A percentile compares a stretch with the other conserved stretches of the same genome.
Conservation (phyloP, 108 stramenopile species). For the Fragilaria crotonensis region DNA sequence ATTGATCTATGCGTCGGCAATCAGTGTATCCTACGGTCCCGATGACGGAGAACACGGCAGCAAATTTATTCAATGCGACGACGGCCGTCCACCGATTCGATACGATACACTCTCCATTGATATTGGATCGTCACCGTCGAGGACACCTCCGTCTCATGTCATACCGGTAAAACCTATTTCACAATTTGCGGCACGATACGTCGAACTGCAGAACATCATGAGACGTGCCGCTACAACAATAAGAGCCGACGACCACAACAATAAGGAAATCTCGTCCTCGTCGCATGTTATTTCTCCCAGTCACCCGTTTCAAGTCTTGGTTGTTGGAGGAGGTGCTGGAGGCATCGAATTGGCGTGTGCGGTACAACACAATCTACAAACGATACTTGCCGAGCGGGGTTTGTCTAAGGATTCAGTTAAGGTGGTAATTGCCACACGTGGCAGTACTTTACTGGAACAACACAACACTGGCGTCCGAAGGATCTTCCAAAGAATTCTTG, state of each 20-base stretch:
- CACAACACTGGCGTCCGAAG: slow-evolving; percentile 38
- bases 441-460: slow-evolving; percentile 20
- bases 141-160: slow-evolving; percentile 17
- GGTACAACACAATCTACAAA: slow-evolving; percentile 32
- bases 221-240: too few relatives aligned
- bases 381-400: neutral
- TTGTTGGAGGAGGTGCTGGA: slow-evolving; percentile 69
- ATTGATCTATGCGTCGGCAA: slow-evolving; percentile 49
- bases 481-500: slow-evolving; percentile 38
- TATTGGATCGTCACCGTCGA: slow-evolving; percentile 49
- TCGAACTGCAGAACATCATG: neutral
- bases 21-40: slow-evolving; percentile 18
- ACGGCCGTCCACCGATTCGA: slow-evolving; percentile 39
- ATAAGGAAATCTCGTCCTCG: neutral
- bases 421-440: slow-evolving; percentile 32
- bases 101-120: slow-evolving; percentile 66
- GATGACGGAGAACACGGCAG: neutral
- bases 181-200: slow-evolving; percentile 30
- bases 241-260: too few relatives aligned
- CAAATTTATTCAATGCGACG: slow-evolving; percentile 6
- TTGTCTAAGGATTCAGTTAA: neutral
- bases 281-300: slow-evolving; percentile 4
- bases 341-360: slow-evolving; percentile 45
- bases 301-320: slow-evolving; percentile 8
- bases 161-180: slow-evolving; percentile 78